Percentiles rank a stretch among this genome's conserved stretches.
Evolutionary conservation across 129 eudicot genomes (phyloP).

Genomic region (Ambrosia artemisiifolia): DNA sequence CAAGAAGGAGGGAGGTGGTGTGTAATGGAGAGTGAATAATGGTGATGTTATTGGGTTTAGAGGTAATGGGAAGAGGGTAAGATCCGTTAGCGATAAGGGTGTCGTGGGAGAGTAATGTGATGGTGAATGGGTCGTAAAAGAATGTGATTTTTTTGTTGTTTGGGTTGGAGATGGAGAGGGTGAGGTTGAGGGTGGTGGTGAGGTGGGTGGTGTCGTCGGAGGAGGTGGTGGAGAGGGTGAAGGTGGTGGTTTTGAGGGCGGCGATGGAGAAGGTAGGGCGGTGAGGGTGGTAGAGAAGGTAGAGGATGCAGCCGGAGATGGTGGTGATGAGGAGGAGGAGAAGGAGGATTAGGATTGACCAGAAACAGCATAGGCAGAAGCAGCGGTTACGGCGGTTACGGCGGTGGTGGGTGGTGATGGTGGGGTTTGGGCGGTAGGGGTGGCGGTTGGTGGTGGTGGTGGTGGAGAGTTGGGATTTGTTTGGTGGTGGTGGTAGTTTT

Average conservation of each 20-base stretch:
- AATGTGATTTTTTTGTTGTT: slow-evolving; percentile 51
- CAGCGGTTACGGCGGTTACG: slow-evolving; percentile 60
- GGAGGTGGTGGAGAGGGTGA: slow-evolving; percentile 62
- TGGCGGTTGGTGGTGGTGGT: slow-evolving; percentile 29
- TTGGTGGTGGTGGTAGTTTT: slow-evolving; percentile 33
- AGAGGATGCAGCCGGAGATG: slow-evolving; percentile 60
- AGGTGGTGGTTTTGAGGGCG: slow-evolving; percentile 49
- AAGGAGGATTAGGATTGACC: slow-evolving; percentile 50
- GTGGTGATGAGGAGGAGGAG: slow-evolving; percentile 56
- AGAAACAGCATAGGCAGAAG: slow-evolving; percentile 68
- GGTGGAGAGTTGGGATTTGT: slow-evolving; percentile 19
- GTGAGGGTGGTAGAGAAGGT: slow-evolving; percentile 83
- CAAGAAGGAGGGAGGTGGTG: slow-evolving; percentile 34
- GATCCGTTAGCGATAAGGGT: slow-evolving; percentile 50
- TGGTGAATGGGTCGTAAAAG: slow-evolving; percentile 46
- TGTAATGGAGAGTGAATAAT: slow-evolving; percentile 37
- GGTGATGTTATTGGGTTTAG: slow-evolving; percentile 36
- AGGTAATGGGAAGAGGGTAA: slow-evolving; percentile 29
- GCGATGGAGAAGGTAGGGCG: slow-evolving; percentile 74
- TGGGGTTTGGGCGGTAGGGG: slow-evolving; percentile 49
- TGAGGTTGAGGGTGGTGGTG: slow-evolving; percentile 62
- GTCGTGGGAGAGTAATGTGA: slow-evolving; percentile 28
- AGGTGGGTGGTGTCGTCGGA: slow-evolving; percentile 65
- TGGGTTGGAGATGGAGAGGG: slow-evolving; percentile 75
- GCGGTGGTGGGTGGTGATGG: slow-evolving; percentile 40